Evolutionary conservation across 1,284 basidiomycete species (phyloP).

Genomic region (Cryptococcus depauperatus): DNA sequence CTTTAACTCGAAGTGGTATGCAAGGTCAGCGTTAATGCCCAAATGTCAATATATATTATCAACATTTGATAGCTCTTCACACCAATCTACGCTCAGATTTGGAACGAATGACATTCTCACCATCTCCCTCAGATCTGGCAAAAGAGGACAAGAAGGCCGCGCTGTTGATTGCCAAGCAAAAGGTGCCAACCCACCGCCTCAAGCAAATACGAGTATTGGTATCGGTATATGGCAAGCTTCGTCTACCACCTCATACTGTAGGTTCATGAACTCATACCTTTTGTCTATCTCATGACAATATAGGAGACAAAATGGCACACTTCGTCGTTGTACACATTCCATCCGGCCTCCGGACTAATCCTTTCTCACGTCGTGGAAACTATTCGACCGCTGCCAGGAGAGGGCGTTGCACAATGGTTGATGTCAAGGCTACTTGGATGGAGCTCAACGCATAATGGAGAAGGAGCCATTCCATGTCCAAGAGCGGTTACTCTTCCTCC

Average conservation of each 20-base stretch:
- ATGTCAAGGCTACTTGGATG: slow-evolving; percentile 35
- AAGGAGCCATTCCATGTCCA: slow-evolving; percentile 21
- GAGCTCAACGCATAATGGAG: slow-evolving; percentile 15
- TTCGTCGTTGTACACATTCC: slow-evolving; percentile 44
- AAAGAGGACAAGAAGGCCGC: slow-evolving; percentile 7
- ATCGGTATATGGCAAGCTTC: slow-evolving; percentile 30
- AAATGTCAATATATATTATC: slow-evolving; percentile 2
- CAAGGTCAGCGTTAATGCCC: slow-evolving; percentile 29
- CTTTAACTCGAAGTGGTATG: slow-evolving; percentile 42
- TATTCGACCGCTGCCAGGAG: slow-evolving; percentile 44
- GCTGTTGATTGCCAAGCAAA: slow-evolving; percentile 12
- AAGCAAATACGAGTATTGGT: slow-evolving; percentile 40
- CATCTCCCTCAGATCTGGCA: slow-evolving; percentile 11
- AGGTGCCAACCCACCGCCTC: slow-evolving; percentile 24
- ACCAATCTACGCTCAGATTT: slow-evolving; percentile 33
- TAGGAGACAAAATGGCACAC: slow-evolving; percentile 40
- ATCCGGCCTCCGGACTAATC: slow-evolving; percentile 43
- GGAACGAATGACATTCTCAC: slow-evolving; percentile 38
- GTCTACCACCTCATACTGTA: slow-evolving; percentile 39
- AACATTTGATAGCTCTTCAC: slow-evolving; percentile 32
- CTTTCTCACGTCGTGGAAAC: slow-evolving; percentile 43
- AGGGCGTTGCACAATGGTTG: slow-evolving; percentile 44
- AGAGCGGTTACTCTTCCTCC: slow-evolving; percentile 13
- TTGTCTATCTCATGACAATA: not conserved
- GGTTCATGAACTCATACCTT: slow-evolving; percentile 1